Evolutionary conservation across 1,284 basidiomycete species (phyloP), one percentile per base, ranked within the genome.

Genomic region (Naganishia cerealis): DNA sequence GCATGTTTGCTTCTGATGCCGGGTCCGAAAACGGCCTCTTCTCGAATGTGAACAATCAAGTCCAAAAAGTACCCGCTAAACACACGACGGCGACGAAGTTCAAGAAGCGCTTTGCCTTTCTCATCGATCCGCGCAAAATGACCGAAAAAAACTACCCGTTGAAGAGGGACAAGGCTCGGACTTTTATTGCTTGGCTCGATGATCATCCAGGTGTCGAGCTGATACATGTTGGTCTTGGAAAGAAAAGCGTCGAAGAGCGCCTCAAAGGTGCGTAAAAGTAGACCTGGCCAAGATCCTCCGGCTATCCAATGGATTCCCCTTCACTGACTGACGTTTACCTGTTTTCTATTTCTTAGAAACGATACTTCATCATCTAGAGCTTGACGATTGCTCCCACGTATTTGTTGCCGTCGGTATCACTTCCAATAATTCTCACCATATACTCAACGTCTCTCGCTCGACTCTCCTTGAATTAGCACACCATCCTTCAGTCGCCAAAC

Each of bases 101-200:
- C 15, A 59, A 33, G 38, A 63, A 63, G 33, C 61, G 61, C 9
- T 63, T 63, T 24, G 42, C 50, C 9, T 53, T 63, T 24, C 61
- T 63, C 61, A 42, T 63, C 48, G 61, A 63, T 16, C 61, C 50
- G 38, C 21, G 15, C 15, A 39, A n/a, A 26, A 53, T 54, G 39
- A 26, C 54, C 5, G 61, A 63, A 21, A 63, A 63, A 18, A 63
- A 63, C 38, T 63, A 63, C n/a, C 36, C 61, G 12, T 12, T 40
- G 38, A 36, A 52, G 29, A 63, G 54, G 50, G 61, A 63, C 18
- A 63, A 63, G 39, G 61, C 61, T 38, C 61, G 61, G n/a, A 24
- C 48, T 13, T 63, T 63, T 42, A 13, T 63, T 1, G 61, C 39
- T 16, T 50, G 38, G 10, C 10, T 63, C 2, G 36, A 40, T 43